Conservation (phyloP, 2,329 filamentous ascomycete species). For the Penicillium janthinellum region DNA sequence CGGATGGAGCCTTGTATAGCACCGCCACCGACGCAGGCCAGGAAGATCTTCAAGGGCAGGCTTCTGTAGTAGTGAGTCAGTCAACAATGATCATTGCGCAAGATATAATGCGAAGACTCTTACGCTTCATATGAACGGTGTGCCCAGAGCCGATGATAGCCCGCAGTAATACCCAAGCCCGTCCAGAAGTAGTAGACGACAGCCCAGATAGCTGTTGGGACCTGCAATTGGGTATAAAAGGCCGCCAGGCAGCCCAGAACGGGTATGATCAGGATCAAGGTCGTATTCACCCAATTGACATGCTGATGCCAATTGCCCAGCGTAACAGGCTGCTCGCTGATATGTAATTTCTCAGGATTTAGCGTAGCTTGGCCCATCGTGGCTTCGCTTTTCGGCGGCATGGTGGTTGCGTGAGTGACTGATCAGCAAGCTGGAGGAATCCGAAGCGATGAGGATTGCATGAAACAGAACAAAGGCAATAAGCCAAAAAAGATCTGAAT, state of each 20-base stretch:
- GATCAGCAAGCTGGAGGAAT: neutral
- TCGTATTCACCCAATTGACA: conserved; percentile 85
- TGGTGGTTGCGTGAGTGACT: neutral
- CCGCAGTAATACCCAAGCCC: conserved; percentile 72
- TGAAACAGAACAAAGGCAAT: neutral
- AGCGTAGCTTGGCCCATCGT: conserved; percentile 5
- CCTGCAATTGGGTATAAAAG: conserved; percentile 71
- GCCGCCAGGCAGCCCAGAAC: conserved; percentile 68
- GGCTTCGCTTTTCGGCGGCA: neutral
- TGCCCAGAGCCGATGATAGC: conserved; percentile 80
- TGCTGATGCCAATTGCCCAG: conserved; percentile 81
- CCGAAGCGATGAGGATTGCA: neutral
- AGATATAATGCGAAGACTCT: neutral
- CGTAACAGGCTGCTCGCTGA: conserved; percentile 77
- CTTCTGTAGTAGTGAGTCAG: conserved; percentile 53
- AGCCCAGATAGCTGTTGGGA: conserved; percentile 69
- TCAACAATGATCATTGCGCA: neutral
- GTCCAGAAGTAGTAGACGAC: conserved; percentile 78
- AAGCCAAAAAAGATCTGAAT: neutral
- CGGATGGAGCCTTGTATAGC: conserved; percentile 79
- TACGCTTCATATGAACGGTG: conserved; percentile 68
- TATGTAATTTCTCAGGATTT: conserved; percentile 62
- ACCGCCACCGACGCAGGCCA: conserved; percentile 75
- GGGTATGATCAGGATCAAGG: conserved; percentile 74
- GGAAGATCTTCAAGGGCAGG: conserved; percentile 72